These are phyloP conservation scores for Colletotrichum tropicicola DNA, from an alignment of 2,329 filamentous ascomycete genomes.

Conservation along the genomic window DNA sequence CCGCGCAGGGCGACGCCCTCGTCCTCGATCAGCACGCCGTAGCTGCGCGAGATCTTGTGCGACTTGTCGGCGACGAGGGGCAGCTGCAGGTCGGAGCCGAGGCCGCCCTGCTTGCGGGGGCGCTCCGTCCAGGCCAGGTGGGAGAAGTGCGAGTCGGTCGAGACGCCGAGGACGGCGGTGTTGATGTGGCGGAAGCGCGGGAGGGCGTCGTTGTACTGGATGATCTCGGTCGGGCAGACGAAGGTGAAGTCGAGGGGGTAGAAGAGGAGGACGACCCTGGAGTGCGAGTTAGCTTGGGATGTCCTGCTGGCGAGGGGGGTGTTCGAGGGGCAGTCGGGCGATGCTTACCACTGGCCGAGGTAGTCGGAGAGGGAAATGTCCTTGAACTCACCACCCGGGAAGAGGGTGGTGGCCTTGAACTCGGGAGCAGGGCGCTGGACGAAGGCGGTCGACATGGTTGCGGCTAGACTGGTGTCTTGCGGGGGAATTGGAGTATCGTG, in stretches of 20 bases:
- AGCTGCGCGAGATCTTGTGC: slow-evolving; percentile 66
- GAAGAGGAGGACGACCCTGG: slow-evolving; percentile 72
- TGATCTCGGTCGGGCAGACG: slow-evolving; percentile 73
- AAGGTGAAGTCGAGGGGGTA: slow-evolving; percentile 76
- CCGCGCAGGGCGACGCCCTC: slow-evolving; percentile 71
- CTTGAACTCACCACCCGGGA: slow-evolving; percentile 57
- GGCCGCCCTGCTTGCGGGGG: slow-evolving; percentile 67
- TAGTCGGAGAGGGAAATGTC: slow-evolving; percentile 55
- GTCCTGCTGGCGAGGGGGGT: too few relatives aligned
- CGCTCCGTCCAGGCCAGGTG: slow-evolving; percentile 67
- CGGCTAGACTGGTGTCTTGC: background rate
- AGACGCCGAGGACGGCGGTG: slow-evolving; percentile 67
- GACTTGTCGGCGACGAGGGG: slow-evolving; percentile 71
- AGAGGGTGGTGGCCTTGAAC: slow-evolving; percentile 59
- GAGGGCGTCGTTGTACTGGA: slow-evolving; percentile 70
- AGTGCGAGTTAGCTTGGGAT: background rate
- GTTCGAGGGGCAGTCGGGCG: background rate
- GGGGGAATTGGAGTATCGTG: background rate
- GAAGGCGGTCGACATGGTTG: slow-evolving; percentile 53
- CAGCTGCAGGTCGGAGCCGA: slow-evolving; percentile 67
- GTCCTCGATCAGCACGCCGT: slow-evolving; percentile 71
- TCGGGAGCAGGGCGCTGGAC: slow-evolving; percentile 58
- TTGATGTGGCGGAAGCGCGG: slow-evolving; percentile 67
- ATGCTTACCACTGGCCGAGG: slow-evolving; percentile 54
- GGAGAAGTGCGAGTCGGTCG: slow-evolving; percentile 68